Conservation (phyloP, 441 rosid genomes). For the Gossypium schwendimanii region DNA sequence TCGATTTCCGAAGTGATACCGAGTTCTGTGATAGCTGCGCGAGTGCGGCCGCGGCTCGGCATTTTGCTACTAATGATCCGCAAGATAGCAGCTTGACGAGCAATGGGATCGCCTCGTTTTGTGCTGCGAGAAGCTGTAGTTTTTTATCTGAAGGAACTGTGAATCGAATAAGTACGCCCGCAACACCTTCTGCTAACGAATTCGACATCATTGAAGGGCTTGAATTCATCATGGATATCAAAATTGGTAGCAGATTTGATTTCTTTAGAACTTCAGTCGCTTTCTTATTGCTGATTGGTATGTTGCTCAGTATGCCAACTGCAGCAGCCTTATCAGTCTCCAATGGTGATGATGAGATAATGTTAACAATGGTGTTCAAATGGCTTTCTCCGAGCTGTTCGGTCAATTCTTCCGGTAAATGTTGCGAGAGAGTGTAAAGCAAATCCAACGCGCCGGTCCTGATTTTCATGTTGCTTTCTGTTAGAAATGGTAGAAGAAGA, state of each 20-base stretch:
- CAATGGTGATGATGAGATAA: slow-evolving; percentile 28
- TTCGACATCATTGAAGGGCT: slow-evolving; percentile 13
- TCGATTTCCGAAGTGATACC: slow-evolving; percentile 31
- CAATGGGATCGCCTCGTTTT: slow-evolving; percentile 44
- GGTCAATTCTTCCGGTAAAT: slow-evolving; percentile 37
- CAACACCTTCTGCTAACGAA: slow-evolving; percentile 35
- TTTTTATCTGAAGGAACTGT: slow-evolving; percentile 54
- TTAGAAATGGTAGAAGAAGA: slow-evolving; percentile 55
- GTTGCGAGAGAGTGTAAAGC: slow-evolving; percentile 43
- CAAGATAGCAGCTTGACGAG: slow-evolving; percentile 49
- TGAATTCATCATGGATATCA: slow-evolving; percentile 32
- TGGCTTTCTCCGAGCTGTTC: slow-evolving; percentile 50
- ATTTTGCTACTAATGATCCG: slow-evolving; percentile 35
- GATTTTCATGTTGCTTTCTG: slow-evolving; percentile 33
- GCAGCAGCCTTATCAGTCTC: slow-evolving; percentile 50
- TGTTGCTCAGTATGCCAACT: slow-evolving; percentile 46
- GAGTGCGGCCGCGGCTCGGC: slow-evolving; percentile 47
- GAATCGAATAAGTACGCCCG: slow-evolving; percentile 44
- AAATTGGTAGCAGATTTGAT: slow-evolving; percentile 34
- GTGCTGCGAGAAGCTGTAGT: slow-evolving; percentile 49
- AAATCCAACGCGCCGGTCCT: slow-evolving; percentile 48
- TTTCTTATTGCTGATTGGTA: slow-evolving; percentile 40
- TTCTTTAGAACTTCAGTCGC: slow-evolving; percentile 38
- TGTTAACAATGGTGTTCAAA: slow-evolving; percentile 28
- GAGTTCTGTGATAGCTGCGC: slow-evolving; percentile 61